Evolutionary conservation across 306 rosid species (phyloP).

Genomic region (Dicorynia guianensis): DNA sequence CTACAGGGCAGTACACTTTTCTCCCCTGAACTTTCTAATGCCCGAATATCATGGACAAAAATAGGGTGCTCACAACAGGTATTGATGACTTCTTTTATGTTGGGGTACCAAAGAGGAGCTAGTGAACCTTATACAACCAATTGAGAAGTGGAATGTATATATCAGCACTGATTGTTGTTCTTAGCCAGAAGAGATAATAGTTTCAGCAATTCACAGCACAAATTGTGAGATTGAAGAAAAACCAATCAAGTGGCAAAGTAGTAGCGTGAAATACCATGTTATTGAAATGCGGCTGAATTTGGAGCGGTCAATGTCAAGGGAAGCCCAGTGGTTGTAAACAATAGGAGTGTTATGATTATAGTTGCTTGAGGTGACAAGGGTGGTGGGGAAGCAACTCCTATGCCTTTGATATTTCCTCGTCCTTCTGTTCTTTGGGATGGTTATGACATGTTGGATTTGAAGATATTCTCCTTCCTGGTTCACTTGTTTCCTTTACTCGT

Average conservation of each 20-base stretch:
- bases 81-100: constrained; percentile 90
- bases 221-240: constrained; percentile 69
- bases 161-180: constrained; percentile 60
- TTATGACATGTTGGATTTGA: too few species aligned
- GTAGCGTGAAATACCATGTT: constrained; percentile 56
- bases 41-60: constrained; percentile 89
- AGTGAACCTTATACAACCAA: constrained; percentile 68
- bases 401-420: too few species aligned
- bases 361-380: too few species aligned
- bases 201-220: constrained; percentile 63
- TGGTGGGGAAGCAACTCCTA: too few species aligned
- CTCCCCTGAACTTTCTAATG: constrained; percentile 71
- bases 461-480: too few species aligned
- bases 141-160: constrained; percentile 84
- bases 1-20: constrained; percentile 64
- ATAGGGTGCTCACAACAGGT: constrained; percentile 75
- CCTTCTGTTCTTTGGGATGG: too few species aligned
- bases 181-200: constrained; percentile 72
- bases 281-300: constrained; percentile 75
- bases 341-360: too few species aligned
- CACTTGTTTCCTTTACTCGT: too few species aligned
- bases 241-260: constrained; percentile 64
- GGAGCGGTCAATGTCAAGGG: constrained; percentile 71
- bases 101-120: constrained; percentile 74
- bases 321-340: constrained; percentile 71